These are phyloP conservation scores for Pythium dissimile DNA, from an alignment of 352 stramenopile species.

Conservation along the genomic window DNA sequence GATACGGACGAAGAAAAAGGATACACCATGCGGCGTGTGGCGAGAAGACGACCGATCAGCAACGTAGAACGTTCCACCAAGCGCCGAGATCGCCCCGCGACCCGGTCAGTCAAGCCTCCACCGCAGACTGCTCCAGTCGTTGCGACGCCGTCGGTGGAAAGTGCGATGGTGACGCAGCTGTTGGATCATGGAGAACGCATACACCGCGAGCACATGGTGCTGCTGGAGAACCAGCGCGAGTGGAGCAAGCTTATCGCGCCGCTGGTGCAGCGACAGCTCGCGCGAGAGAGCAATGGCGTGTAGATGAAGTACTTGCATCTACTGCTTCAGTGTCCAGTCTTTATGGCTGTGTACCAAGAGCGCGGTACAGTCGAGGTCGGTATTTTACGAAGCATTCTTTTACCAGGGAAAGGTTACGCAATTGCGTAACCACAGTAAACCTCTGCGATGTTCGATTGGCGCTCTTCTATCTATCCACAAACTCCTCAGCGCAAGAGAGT, in stretches of 20 bases:
- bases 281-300: background rate
- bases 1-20: too few relatives aligned
- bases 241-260: background rate
- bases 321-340: too few relatives aligned
- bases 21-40: too few relatives aligned
- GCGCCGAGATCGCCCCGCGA: too few relatives aligned
- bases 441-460: constrained; percentile 5
- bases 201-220: background rate
- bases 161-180: background rate
- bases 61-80: too few relatives aligned
- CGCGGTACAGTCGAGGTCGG: too few relatives aligned
- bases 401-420: background rate
- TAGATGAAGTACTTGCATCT: background rate
- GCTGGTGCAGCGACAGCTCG: background rate
- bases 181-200: background rate
- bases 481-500: background rate
- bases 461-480: constrained; percentile 3
- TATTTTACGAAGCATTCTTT: too few relatives aligned
- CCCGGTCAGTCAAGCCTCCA: too few relatives aligned
- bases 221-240: background rate
- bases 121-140: too few relatives aligned
- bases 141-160: too few relatives aligned
- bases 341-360: too few relatives aligned
- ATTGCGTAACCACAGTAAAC: background rate
- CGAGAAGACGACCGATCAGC: too few relatives aligned